These are phyloP conservation scores for Alternaria sp. DNA, from an alignment of 2,329 filamentous ascomycete genomes.

Conservation along the genomic window DNA sequence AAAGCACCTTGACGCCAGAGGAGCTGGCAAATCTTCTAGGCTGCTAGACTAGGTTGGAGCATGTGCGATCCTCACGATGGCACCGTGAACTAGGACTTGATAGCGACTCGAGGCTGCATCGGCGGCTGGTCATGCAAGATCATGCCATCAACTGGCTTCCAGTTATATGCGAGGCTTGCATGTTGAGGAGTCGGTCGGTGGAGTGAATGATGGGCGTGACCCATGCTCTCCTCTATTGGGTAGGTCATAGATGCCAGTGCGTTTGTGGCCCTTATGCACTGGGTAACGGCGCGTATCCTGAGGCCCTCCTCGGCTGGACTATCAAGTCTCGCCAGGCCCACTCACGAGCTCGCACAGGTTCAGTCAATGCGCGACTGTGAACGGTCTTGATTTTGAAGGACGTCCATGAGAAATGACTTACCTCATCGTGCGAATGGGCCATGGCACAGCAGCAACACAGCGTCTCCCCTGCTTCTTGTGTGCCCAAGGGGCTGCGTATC, in stretches of 20 bases:
- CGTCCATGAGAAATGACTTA: neutral
- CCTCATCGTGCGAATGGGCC: neutral
- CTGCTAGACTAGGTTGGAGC: conserved; percentile 20
- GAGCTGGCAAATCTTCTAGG: conserved; percentile 65
- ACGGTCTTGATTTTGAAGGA: neutral
- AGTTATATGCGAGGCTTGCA: conserved; percentile 5
- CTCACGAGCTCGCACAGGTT: neutral
- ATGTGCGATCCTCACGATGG: conserved; percentile 4
- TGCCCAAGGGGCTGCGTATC: neutral
- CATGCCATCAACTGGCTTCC: neutral
- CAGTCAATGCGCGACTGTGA: neutral
- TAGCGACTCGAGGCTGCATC: conserved; percentile 14
- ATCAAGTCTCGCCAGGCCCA: neutral
- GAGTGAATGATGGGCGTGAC: conserved; percentile 12
- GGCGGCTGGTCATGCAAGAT: conserved; percentile 15
- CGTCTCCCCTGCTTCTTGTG: conserved; percentile 4
- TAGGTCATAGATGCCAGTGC: conserved; percentile 10
- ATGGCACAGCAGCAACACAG: conserved; percentile 2
- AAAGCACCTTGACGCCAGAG: conserved; percentile 77
- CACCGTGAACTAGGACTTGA: conserved; percentile 6
- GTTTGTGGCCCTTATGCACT: conserved; percentile 11
- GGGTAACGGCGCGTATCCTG: conserved; percentile 21
- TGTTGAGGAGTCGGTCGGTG: conserved; percentile 9
- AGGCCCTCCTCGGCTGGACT: neutral
- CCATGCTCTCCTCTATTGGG: conserved; percentile 7